Base-by-base conservation (phyloP, 768 basidiomycete genomes). In the Tylopilus rubrobrunneus region DNA sequence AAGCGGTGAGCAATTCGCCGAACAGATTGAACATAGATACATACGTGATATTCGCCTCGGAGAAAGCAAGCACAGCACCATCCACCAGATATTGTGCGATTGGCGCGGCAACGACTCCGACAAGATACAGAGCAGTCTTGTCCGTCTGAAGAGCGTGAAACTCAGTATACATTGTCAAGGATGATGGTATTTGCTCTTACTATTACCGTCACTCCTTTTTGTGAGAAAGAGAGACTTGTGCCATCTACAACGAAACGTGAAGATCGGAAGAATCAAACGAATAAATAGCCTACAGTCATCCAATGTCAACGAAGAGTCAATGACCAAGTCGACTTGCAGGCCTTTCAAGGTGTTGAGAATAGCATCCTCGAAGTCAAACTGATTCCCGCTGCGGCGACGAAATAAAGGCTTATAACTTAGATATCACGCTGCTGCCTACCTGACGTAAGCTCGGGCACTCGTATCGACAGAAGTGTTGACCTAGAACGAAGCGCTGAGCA, bases 101-200 rank as follows among this genome's bases (percentile, higher is more conserved):
- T 14, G 86, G 84, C 17, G 77, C 82, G 40, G 85, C 83, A 29
- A 88, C 84, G 4, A 80, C 84, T n/a, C 85, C 84, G 39, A 88
- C 83, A 47, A 88, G 74, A 68, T 79, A 86, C 25, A 89, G 68
- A 0, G 77, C 80, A 2, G 82, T 82, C 56, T 76, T 62, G 64
- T 88, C 87, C 2, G 82, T 84, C 80, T 86, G 39, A 21, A 54
- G 6, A 46, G 45, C 41, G 8, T 21, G 19, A 25, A 27, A 2
- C 37, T 64, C 40, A 56, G 37, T 34, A 48, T 31, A 51, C 31
- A 8, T 48, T 14, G 39, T 25, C 28, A 41, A 43, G 33, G 27
- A 55, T 2, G 41, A 3, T 7, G 25, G 19, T 25, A 25, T 34
- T 15, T 60, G 7, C 19, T 19, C 76, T 64, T 65, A 84, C 84